Base-by-base conservation (phyloP, 2,329 filamentous ascomycete species). In the Epichloe glyceriae region DNA sequence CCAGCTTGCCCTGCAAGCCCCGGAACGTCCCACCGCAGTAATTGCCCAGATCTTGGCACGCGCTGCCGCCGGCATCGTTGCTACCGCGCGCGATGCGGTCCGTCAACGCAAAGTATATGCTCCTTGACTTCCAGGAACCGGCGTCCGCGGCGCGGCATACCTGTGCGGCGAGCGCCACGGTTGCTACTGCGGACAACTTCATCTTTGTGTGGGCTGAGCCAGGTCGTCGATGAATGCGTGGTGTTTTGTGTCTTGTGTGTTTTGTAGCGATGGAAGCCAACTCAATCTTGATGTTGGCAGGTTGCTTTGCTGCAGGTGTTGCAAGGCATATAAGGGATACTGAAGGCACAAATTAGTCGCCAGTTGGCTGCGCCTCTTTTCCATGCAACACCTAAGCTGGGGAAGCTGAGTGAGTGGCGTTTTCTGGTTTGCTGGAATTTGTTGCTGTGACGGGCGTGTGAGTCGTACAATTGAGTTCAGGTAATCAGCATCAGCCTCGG, bases 1-100 rank as follows among this genome's bases (percentile, higher is more conserved):
- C 79, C 40, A 83, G 71, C 54, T 78, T 72, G 53, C 75, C 71
- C 56, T 74, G 70, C 33, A 84, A 69, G 6, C 81, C 81, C 49
- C 68, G 63, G 59, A 76, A 85, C 1, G 75, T 79, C 15, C 81
- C 81, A 40, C 79, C 79, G 56, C 81, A 84, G 62, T 82, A 83
- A 26, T 62, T 60, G 30, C 63, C 58, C n/a, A 72, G 62, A 37
- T 66, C 57, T 7, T 64, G 57, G 57, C 74, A 77, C 1, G 64
- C 52, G 20, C 62, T 65, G n/a, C 72, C 70, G 4, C 67, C 71
- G 4, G 66, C 70, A 20, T 71, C 73, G 54, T 69, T 65, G 22
- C 46, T 52, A 3, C 64, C 70, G 8, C 71, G 70, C 4, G 75
- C 77, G 52, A 77, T 72, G 1, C 78, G 73, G 58, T 80, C 77